Conservation (phyloP, 1,284 basidiomycete genomes). For the Dichomitus squalens region DNA sequence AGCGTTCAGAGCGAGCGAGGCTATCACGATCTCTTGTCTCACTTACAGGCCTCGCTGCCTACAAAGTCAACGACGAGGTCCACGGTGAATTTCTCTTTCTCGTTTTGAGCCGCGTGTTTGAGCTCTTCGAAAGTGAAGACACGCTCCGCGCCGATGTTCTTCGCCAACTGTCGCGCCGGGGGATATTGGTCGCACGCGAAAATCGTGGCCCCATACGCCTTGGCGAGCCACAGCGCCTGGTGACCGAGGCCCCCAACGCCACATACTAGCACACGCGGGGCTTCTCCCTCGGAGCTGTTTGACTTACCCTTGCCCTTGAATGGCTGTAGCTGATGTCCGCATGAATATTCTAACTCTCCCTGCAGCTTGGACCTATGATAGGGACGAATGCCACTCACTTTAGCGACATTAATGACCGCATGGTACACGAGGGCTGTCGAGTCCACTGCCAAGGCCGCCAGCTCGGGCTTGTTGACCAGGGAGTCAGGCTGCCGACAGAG, state of each 20-base stretch:
- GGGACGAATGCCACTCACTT: not conserved
- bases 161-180: too few species aligned
- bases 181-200: not conserved
- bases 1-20: too few species aligned
- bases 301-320: too few species aligned
- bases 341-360: not conserved
- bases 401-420: constrained; percentile 11
- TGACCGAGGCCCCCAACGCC: constrained; percentile 18
- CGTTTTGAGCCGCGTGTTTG: too few species aligned
- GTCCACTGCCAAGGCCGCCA: constrained; percentile 6
- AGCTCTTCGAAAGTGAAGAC: too few species aligned
- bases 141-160: too few species aligned
- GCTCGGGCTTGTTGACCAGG: constrained; percentile 4
- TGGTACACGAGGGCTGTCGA: constrained; percentile 11
- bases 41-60: too few species aligned
- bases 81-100: too few species aligned
- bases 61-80: too few species aligned
- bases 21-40: too few species aligned
- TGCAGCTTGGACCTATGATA: not conserved
- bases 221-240: constrained; percentile 14
- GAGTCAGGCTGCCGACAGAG: not conserved
- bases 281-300: constrained; percentile 1
- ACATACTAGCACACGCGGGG: constrained; percentile 12
- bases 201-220: constrained; percentile 12
- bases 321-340: not conserved